A percentile compares a stretch with the other conserved stretches of the same genome.
Evolutionary conservation across 495 filamentous ascomycete genomes (phyloP).

Genomic region (Pyronema omphalodes): DNA sequence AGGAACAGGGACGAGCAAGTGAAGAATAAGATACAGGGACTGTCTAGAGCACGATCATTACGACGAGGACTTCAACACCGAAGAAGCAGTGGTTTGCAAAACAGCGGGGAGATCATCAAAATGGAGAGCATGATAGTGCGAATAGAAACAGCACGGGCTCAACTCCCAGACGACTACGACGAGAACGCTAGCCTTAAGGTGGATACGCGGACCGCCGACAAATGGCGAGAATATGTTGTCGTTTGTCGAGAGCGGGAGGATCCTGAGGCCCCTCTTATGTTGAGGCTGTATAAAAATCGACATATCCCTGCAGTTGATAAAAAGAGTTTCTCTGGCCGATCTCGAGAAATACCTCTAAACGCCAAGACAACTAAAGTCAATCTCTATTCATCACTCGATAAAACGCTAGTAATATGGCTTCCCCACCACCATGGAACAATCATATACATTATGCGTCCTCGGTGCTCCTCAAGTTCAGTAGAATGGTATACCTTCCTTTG

Average conservation of each 20-base stretch:
- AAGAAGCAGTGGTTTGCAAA: background rate
- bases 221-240: conserved; percentile 56
- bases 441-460: conserved; percentile 50
- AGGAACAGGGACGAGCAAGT: conserved; percentile 17
- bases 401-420: conserved; percentile 51
- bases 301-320: conserved; percentile 47
- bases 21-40: conserved; percentile 19
- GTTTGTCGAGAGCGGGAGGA: conserved; percentile 42
- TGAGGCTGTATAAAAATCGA: conserved; percentile 53
- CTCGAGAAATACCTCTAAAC: conserved; percentile 39
- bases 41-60: conserved; percentile 16
- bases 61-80: background rate
- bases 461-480: conserved; percentile 43
- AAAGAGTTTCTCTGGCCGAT: conserved; percentile 31
- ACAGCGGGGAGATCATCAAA: conserved; percentile 45
- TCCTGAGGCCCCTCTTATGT: conserved; percentile 36
- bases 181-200: conserved; percentile 47
- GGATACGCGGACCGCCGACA: conserved; percentile 41
- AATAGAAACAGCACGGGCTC: conserved; percentile 39
- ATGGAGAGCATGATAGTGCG: conserved; percentile 59
- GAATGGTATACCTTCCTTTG: conserved; percentile 64
- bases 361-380: conserved; percentile 41
- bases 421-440: conserved; percentile 37
- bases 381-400: conserved; percentile 52
- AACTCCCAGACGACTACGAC: conserved; percentile 42